Evolutionary conservation across 768 basidiomycete genomes (phyloP).

Genomic region (Sistotremastrum niveocremeum): DNA sequence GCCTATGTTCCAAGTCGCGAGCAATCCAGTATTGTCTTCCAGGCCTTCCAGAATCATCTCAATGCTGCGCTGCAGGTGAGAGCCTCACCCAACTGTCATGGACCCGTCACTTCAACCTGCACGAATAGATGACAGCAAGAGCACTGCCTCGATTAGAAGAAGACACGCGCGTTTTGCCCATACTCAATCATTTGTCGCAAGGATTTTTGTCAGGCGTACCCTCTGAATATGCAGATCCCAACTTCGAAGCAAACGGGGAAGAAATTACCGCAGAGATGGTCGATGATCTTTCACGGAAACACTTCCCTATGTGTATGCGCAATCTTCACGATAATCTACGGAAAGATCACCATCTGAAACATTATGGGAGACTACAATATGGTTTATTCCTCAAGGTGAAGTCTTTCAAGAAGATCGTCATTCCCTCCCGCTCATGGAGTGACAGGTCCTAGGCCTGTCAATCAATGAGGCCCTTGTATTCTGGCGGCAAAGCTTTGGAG

Average conservation of each 20-base stretch:
- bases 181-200: conserved; percentile 83
- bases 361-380: conserved; percentile 83
- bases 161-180: conserved; percentile 79
- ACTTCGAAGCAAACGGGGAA: conserved; percentile 38
- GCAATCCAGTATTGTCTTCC: conserved; percentile 73
- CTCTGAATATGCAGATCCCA: conserved; percentile 58
- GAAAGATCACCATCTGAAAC: conserved; percentile 77
- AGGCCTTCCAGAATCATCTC: conserved; percentile 68
- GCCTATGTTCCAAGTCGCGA: conserved; percentile 78
- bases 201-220: conserved; percentile 88
- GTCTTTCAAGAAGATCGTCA: neutral
- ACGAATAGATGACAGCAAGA: conserved; percentile 61
- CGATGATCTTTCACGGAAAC: conserved; percentile 69
- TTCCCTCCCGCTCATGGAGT: neutral
- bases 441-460: conserved; percentile 78
- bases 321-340: conserved; percentile 70
- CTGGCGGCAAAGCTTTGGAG: conserved; percentile 76
- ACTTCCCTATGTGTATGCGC: conserved; percentile 95
- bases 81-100: neutral
- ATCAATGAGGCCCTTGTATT: conserved; percentile 89
- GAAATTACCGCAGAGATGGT: conserved; percentile 90
- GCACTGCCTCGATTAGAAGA: conserved; percentile 86
- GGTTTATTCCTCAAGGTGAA: conserved; percentile 88
- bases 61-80: conserved; percentile 66
- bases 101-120: neutral